Percentiles rank a stretch among this genome's conserved stretches.
These are phyloP conservation scores for Penicillium taxi DNA, from an alignment of 495 filamentous ascomycete species.

Conservation along the genomic window DNA sequence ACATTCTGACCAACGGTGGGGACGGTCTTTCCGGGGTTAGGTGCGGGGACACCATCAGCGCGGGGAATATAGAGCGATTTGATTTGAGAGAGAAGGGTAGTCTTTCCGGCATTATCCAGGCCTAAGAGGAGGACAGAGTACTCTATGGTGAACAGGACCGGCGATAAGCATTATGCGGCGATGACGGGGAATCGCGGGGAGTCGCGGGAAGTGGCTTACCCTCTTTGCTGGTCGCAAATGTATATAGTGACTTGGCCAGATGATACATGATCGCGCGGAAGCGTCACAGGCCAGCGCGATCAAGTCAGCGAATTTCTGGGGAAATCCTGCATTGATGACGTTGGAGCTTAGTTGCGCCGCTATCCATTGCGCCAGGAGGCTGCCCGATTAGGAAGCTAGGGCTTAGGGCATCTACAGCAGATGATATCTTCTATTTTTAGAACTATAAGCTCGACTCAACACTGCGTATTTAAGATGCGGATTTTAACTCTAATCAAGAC, in stretches of 20 bases:
- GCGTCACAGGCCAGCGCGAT: slow-evolving; percentile 11
- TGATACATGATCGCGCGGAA: slow-evolving; percentile 73
- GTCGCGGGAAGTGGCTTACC: slow-evolving; percentile 36
- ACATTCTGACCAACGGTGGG: slow-evolving; percentile 98
- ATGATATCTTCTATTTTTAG: too few relatives aligned
- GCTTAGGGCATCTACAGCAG: too few relatives aligned
- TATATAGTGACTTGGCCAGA: slow-evolving; percentile 88
- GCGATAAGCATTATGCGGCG: not conserved
- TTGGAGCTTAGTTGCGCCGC: too few relatives aligned
- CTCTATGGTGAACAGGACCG: slow-evolving; percentile 46
- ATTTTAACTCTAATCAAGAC: too few relatives aligned
- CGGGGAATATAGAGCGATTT: slow-evolving; percentile 75
- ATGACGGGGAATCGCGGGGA: not conserved
- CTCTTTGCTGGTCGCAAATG: slow-evolving; percentile 92
- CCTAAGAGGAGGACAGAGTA: slow-evolving; percentile 96
- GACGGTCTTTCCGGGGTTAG: slow-evolving; percentile 64
- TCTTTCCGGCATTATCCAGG: slow-evolving; percentile 97
- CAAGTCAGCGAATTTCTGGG: slow-evolving; percentile 7
- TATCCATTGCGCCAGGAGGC: too few relatives aligned
- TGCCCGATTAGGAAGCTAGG: too few relatives aligned
- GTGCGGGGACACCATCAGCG: slow-evolving; percentile 42
- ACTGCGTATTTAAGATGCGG: too few relatives aligned
- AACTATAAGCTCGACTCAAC: too few relatives aligned
- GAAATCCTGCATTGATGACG: slow-evolving; percentile 19
- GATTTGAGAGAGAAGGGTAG: slow-evolving; percentile 92